These are phyloP conservation scores for Cyberlindnera euphorbiae DNA, from an alignment of 805 yeast genomes.

Conservation along the genomic window DNA sequence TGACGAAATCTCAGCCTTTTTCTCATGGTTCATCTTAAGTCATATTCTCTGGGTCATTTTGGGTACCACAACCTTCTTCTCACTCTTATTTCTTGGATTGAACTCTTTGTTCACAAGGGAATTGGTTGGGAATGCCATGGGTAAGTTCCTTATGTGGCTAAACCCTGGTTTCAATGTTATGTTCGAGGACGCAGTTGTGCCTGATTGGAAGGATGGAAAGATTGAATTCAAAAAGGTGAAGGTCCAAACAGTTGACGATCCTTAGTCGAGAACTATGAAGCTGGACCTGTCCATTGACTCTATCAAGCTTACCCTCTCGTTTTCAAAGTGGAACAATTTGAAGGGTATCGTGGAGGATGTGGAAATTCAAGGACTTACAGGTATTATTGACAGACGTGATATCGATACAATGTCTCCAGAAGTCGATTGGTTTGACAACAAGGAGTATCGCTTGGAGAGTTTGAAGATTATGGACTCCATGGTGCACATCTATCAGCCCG, in stretches of 20 bases:
- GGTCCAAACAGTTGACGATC: conserved; percentile 58
- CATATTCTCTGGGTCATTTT: conserved; percentile 72
- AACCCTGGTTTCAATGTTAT: conserved; percentile 76
- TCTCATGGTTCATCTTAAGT: conserved; percentile 87
- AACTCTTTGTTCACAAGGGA: conserved; percentile 86
- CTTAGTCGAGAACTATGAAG: conserved; percentile 69
- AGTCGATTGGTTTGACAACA: conserved; percentile 30
- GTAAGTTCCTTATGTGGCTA: conserved; percentile 63
- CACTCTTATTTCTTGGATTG: conserved; percentile 65
- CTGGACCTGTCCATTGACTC: conserved; percentile 79
- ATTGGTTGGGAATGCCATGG: conserved; percentile 73
- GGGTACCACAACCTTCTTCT: conserved; percentile 89
- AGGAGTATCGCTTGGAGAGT: conserved; percentile 34
- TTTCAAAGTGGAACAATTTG: conserved; percentile 83
- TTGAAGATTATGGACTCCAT: conserved; percentile 49
- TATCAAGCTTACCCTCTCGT: conserved; percentile 71
- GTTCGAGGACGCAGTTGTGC: conserved; percentile 87
- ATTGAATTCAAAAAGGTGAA: conserved; percentile 75
- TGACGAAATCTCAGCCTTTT: conserved; percentile 82
- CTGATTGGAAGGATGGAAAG: conserved; percentile 86
- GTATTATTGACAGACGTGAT: conserved; percentile 65
- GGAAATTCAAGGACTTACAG: conserved; percentile 78
- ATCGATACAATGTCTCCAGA: conserved; percentile 19
- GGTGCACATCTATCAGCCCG: conserved; percentile 31
- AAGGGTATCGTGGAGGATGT: conserved; percentile 77